phyloP scores from a whole-genome alignment of 257 asterid species.

The Solanum megistacrolobum region DNA sequence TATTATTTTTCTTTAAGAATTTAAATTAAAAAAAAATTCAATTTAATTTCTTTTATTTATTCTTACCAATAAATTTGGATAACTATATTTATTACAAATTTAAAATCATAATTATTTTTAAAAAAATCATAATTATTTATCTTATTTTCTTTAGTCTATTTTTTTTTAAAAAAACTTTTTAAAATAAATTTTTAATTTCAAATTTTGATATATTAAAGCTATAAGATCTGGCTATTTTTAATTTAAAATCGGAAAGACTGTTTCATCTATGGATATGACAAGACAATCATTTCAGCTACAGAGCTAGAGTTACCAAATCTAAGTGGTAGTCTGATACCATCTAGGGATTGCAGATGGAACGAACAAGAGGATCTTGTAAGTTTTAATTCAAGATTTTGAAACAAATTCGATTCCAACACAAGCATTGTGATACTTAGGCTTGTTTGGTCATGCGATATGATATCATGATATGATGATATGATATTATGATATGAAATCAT shows the following conservation, averaged over 20 bases:
- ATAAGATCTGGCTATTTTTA: rapidly evolving
- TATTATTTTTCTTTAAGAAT: neutral
- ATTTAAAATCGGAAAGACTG: neutral
- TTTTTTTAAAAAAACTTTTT: too few relatives aligned
- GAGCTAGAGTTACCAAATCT: neutral
- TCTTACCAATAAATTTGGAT: too few relatives aligned
- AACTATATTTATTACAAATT: too few relatives aligned
- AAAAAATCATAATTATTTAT: too few relatives aligned
- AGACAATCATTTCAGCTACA: neutral
- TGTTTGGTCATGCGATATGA: too few relatives aligned
- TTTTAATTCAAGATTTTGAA: neutral
- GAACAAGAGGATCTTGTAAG: neutral
- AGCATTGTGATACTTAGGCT: too few relatives aligned
- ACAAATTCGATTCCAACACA: neutral
- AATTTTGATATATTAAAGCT: neutral
- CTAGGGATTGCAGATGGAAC: neutral
- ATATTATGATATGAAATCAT: too few relatives aligned
- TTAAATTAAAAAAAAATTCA: too few relatives aligned
- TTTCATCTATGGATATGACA: neutral
- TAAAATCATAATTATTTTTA: too few relatives aligned
- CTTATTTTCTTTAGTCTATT: too few relatives aligned
- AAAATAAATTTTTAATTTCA: neutral
- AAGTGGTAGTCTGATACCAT: neutral
- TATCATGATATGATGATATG: too few relatives aligned
- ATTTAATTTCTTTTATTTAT: too few relatives aligned